A percentile compares a stretch with the other conserved stretches of the same genome.
phyloP scores from a whole-genome alignment of 2,329 filamentous ascomycete genomes.

The Alternaria rosae region DNA sequence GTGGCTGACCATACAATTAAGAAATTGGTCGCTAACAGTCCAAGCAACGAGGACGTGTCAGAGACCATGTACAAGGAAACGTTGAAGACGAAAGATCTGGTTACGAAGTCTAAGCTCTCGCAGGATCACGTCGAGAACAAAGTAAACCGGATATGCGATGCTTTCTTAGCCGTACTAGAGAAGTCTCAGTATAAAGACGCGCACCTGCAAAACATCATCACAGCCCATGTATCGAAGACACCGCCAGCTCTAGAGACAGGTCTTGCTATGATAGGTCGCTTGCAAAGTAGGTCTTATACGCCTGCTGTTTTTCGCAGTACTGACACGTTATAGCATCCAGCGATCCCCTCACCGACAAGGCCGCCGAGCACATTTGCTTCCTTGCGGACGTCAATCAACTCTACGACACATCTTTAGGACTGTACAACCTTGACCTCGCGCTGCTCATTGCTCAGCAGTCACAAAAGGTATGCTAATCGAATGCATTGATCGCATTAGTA shows the following conservation, averaged over 20 bases:
- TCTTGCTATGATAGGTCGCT: conserved; percentile 76
- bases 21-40: conserved; percentile 13
- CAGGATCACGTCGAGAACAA: conserved; percentile 60
- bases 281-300: conserved; percentile 58
- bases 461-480: conserved; percentile 66
- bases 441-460: conserved; percentile 93
- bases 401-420: conserved; percentile 86
- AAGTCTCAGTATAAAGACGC: conserved; percentile 60
- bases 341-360: conserved; percentile 76
- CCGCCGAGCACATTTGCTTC: conserved; percentile 97
- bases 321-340: conserved; percentile 37
- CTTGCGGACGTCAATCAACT: conserved; percentile 90
- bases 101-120: conserved; percentile 26
- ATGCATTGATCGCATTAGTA: not conserved
- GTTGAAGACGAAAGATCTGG: conserved; percentile 55
- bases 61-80: conserved; percentile 95
- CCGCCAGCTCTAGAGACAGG: conserved; percentile 91
- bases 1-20: conserved; percentile 22
- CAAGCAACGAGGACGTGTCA: conserved; percentile 85
- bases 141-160: conserved; percentile 87
- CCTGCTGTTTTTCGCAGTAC: not conserved
- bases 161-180: conserved; percentile 73
- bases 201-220: conserved; percentile 89
- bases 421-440: conserved; percentile 91
- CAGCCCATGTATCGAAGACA: conserved; percentile 90